Conservation (phyloP, 2,329 filamentous ascomycete genomes). For the Pleurostoma richardsiae region DNA sequence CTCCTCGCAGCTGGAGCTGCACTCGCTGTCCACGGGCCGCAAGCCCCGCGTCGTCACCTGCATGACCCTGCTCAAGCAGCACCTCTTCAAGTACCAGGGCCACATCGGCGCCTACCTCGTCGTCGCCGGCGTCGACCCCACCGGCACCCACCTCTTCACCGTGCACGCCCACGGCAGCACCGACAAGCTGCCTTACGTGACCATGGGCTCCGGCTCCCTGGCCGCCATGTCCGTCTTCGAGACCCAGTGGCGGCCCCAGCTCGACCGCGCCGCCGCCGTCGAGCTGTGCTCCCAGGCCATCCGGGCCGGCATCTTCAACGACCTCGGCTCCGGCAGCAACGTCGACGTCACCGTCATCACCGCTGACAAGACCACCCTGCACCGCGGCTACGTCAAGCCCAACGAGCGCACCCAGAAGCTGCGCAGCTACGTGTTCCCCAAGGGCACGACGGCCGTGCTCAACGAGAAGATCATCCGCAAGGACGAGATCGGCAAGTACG, state of each 20-base stretch:
- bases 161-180: constrained; percentile 98
- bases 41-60: constrained; percentile 96
- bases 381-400: constrained; percentile 89
- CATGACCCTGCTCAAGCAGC: constrained; percentile 99
- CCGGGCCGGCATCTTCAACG: constrained; percentile 96
- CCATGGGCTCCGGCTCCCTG: constrained; percentile 94
- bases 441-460: constrained; percentile 90
- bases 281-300: constrained; percentile 82
- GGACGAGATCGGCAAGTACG: constrained; percentile 90
- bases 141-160: constrained; percentile 91
- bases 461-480: constrained; percentile 95
- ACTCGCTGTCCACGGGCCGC: constrained; percentile 92
- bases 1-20: constrained; percentile 96
- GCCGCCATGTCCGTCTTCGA: constrained; percentile 98
- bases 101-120: constrained; percentile 98
- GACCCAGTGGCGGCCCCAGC: constrained; percentile 80
- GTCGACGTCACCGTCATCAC: constrained; percentile 97
- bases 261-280: constrained; percentile 77
- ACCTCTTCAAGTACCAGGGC: constrained; percentile 97
- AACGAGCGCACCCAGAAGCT: constrained; percentile 90
- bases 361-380: constrained; percentile 85
- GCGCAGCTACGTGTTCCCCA: constrained; percentile 84
- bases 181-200: constrained; percentile 98
- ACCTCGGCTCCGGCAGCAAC: constrained; percentile 93
- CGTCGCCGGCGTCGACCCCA: constrained; percentile 93